Conservation (phyloP, 1,284 basidiomycete species). For the Marasmius oreades region DNA sequence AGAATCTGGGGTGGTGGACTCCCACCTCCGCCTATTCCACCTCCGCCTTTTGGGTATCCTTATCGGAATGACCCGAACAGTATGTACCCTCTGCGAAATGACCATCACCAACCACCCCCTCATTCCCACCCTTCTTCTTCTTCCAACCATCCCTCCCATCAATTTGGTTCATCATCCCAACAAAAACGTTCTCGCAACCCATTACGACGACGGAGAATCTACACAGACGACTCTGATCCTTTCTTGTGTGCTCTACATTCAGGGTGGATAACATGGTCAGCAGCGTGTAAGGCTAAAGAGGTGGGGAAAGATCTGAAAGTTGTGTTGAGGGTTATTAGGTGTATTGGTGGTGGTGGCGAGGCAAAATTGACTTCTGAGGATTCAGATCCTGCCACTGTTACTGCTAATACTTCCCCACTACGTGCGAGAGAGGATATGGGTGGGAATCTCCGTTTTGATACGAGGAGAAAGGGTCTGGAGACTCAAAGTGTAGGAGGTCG, state of each 20-base stretch:
- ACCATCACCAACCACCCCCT: background rate
- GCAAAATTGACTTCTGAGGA: background rate
- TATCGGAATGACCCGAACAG: background rate
- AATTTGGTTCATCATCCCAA: background rate
- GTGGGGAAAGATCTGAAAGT: slow-evolving; percentile 54
- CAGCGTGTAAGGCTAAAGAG: slow-evolving; percentile 43
- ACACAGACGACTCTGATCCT: slow-evolving; percentile 74
- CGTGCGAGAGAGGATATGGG: slow-evolving; percentile 18
- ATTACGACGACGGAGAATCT: slow-evolving; percentile 40
- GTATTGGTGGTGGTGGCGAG: slow-evolving; percentile 35
- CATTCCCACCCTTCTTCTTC: background rate
- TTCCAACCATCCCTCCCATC: background rate
- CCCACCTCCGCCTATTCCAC: slow-evolving; percentile 26
- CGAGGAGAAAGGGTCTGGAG: too few species aligned
- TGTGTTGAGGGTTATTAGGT: slow-evolving; percentile 47
- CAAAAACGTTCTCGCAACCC: slow-evolving; percentile 13
- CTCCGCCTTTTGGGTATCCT: slow-evolving; percentile 6
- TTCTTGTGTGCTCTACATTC: slow-evolving; percentile 74
- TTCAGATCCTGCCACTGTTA: too few species aligned
- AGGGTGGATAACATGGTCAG: slow-evolving; percentile 60
- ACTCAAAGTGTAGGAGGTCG: too few species aligned
- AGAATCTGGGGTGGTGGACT: slow-evolving; percentile 69
- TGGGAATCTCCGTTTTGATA: slow-evolving; percentile 9
- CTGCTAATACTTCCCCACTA: too few species aligned
- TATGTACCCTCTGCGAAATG: slow-evolving; percentile 10